A percentile compares a stretch with the other conserved stretches of the same genome.
These are phyloP conservation scores for Elsinoe fawcettii DNA, from an alignment of 2,329 filamentous ascomycete genomes.

Conservation along the genomic window DNA sequence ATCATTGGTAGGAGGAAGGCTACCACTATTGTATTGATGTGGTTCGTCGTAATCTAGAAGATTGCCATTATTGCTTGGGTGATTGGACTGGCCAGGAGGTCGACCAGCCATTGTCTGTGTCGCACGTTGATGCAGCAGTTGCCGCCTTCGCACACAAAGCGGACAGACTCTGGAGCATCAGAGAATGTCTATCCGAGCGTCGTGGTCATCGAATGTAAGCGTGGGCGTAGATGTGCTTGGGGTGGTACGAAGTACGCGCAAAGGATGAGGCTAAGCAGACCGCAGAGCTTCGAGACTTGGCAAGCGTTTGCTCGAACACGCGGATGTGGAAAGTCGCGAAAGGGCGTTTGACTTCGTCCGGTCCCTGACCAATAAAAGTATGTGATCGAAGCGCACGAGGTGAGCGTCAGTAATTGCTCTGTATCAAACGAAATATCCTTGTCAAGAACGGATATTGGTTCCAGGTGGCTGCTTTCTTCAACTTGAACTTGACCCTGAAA, in stretches of 20 bases:
- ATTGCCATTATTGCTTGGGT: conserved; percentile 42
- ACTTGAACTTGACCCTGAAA: conserved; percentile 2
- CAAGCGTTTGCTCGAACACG: conserved; percentile 12
- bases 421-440: neutral
- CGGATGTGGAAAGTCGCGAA: neutral
- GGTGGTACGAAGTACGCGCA: conserved; percentile 1
- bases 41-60: conserved; percentile 65
- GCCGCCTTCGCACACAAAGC: neutral
- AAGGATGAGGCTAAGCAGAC: conserved; percentile 9
- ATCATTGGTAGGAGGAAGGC: conserved; percentile 71
- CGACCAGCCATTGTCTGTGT: conserved; percentile 43
- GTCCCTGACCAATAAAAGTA: neutral
- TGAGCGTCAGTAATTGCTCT: neutral
- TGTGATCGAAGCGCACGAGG: neutral
- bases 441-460: too few species aligned
- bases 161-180: conserved; percentile 16
- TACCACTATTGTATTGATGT: conserved; percentile 65
- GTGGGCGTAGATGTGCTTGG: neutral
- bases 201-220: conserved; percentile 2
- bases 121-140: conserved; percentile 12
- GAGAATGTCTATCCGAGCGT: neutral
- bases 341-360: neutral
- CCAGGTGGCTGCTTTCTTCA: neutral
- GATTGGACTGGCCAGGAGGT: conserved; percentile 45
- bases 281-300: conserved; percentile 10